Evolutionary conservation across 2,329 filamentous ascomycete species (phyloP).

Genomic region (Neofusicoccum kwambonambiense): DNA sequence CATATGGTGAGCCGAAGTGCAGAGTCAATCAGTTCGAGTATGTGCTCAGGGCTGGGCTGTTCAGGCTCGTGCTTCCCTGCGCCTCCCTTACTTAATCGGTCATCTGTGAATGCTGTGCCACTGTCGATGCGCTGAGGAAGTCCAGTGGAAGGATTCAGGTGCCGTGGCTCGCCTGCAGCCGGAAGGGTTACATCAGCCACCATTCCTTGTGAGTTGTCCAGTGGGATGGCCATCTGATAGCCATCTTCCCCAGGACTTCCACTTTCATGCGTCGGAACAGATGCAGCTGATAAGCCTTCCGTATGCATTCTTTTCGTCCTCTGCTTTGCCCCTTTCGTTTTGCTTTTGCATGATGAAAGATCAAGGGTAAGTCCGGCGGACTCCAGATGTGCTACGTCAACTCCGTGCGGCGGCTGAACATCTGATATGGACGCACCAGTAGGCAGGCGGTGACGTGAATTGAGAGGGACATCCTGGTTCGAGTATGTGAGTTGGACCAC

Average conservation of each 20-base stretch:
- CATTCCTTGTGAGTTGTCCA: background rate
- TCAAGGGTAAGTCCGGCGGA: conserved; percentile 29
- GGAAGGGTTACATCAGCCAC: background rate
- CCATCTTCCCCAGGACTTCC: background rate
- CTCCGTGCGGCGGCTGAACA: conserved; percentile 31
- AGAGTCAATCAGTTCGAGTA: conserved; percentile 32
- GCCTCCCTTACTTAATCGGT: background rate
- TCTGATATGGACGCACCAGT: conserved; percentile 28
- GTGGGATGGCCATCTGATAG: background rate
- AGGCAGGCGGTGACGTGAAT: conserved; percentile 25
- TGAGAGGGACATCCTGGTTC: conserved; percentile 11
- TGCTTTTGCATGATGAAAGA: conserved; percentile 9
- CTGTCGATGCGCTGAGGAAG: conserved; percentile 5
- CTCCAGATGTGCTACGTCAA: conserved; percentile 27
- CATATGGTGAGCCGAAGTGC: conserved; percentile 38
- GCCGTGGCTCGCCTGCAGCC: background rate
- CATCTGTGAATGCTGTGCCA: conserved; percentile 2
- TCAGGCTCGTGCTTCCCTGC: conserved; percentile 9
- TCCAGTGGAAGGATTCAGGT: background rate
- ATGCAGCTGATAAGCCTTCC: background rate
- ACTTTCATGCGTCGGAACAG: background rate
- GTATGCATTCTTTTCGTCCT: background rate
- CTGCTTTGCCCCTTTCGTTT: background rate
- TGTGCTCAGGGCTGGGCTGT: background rate
- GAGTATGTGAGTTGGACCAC: conserved; percentile 28